A percentile compares a stretch with the other conserved stretches of the same genome.
phyloP scores from a whole-genome alignment of 2,329 filamentous ascomycete species.

The Cercospora zeina region DNA sequence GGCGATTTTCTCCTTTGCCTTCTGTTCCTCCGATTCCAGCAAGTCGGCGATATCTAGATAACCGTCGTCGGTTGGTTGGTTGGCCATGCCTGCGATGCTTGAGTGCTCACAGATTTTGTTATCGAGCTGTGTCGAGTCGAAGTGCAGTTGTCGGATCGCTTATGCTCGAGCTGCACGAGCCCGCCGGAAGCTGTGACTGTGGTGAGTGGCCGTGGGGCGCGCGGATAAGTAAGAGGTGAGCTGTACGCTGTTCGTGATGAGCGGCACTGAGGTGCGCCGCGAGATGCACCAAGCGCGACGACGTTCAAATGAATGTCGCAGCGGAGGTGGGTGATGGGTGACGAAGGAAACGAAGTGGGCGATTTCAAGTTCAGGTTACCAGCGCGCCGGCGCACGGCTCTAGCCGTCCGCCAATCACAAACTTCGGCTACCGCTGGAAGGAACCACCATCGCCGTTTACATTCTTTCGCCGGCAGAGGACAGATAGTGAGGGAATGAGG shows the following conservation, averaged over 20 bases:
- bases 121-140: slow-evolving; percentile 9
- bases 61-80: slow-evolving; percentile 18
- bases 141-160: slow-evolving; percentile 6
- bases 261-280: not conserved
- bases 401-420: not conserved
- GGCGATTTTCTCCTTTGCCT: slow-evolving; percentile 27
- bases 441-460: not conserved
- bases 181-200: slow-evolving; percentile 10
- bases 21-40: slow-evolving; percentile 36
- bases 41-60: slow-evolving; percentile 34
- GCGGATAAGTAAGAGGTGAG: slow-evolving; percentile 5
- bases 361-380: slow-evolving; percentile 1
- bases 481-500: not conserved
- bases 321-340: not conserved
- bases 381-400: not conserved
- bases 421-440: not conserved
- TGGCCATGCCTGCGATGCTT: slow-evolving; percentile 20
- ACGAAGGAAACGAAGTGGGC: slow-evolving; percentile 2
- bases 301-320: slow-evolving; percentile 4
- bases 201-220: slow-evolving; percentile 13
- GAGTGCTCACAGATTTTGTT: slow-evolving; percentile 23
- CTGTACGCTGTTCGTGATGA: not conserved
- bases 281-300: not conserved
- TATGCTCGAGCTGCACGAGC: slow-evolving; percentile 3
- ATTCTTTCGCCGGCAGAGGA: not conserved